Evolutionary conservation across 129 eudicot genomes (phyloP).

Genomic region (Arctium minus): DNA sequence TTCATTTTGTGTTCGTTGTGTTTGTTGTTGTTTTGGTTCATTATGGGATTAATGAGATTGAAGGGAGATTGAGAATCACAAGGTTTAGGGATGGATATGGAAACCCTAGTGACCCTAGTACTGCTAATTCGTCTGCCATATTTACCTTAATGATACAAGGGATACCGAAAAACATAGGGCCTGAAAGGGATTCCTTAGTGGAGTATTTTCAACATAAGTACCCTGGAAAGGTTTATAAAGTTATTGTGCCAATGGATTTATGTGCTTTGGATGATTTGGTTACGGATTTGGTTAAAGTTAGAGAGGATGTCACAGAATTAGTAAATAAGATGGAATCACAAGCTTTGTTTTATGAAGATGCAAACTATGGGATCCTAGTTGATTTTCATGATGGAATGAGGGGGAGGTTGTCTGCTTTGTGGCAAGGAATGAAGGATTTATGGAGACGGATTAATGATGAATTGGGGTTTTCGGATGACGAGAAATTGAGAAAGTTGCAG

Average conservation of each 20-base stretch:
- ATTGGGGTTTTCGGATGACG: conserved; percentile 78
- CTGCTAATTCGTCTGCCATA: conserved; percentile 57
- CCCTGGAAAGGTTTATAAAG: conserved; percentile 77
- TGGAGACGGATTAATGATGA: conserved; percentile 54
- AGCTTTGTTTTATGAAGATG: conserved; percentile 38
- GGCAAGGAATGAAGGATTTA: conserved; percentile 55
- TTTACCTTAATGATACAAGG: conserved; percentile 87
- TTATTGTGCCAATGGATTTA: conserved; percentile 90
- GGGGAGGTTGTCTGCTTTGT: conserved; percentile 29
- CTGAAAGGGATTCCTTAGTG: conserved; percentile 52
- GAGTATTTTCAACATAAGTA: conserved; percentile 79
- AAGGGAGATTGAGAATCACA: conserved; percentile 54
- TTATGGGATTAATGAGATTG: conserved; percentile 61
- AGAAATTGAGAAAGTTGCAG: conserved; percentile 74
- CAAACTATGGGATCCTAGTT: conserved; percentile 21
- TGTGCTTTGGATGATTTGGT: conserved; percentile 90
- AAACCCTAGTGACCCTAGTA: conserved; percentile 58
- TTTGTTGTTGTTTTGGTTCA: conserved; percentile 64
- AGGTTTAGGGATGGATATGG: conserved; percentile 91
- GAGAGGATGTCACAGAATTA: conserved; percentile 69
- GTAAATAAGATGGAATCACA: conserved; percentile 65
- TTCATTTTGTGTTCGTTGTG: conserved; percentile 62
- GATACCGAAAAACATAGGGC: conserved; percentile 71
- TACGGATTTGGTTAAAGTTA: conserved; percentile 73
- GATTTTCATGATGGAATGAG: conserved; percentile 26